Evolutionary conservation across 2,329 filamentous ascomycete genomes (phyloP), one percentile per base, ranked within the genome.

Genomic region (Didymella segeticola): DNA sequence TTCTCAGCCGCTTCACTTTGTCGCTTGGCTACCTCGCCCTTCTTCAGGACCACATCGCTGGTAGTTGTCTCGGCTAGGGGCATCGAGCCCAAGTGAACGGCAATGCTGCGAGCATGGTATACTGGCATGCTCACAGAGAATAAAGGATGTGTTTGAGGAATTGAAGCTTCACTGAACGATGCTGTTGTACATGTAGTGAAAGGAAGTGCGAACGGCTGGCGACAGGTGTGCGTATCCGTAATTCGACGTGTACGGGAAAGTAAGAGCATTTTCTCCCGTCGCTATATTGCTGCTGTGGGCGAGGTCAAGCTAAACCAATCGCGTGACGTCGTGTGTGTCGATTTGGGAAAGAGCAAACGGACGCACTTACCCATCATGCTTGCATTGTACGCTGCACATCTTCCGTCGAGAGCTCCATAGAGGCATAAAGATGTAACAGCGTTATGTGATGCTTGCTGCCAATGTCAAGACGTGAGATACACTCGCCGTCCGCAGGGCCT

Each of bases 51-150:
- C 8, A 71, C 56, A 1, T 65, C 39, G 15, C 38, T 53, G 12
- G 69, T 72, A 34, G 66, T 64, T 2, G 70, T 64, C 17, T 66
- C 64, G 3, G 50, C 46, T n/a, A 75, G 66, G n/a, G 61, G 50
- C 29, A 61, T 50, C 7, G 62, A 53, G 19, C 61, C 64, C 33
- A 75, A 60, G 23, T 58, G 60, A 26, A 67, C 56, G 14, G 64
- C 56, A 15, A 72, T 49, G 45, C 66, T 64, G 14, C 62, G 58
- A 38, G 69, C 60, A 57, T 66, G 47, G 41, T 74, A 73, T n/a
- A 57, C 60, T 26, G 71, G 72, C 72, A 75, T 75, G 17, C 33
- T 47, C 23, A 15, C n/a, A 10, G 5, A 17, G 19, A 6, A 12
- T 23, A 1, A 5, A 47, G 19, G 15, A 23, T 15, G 29, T 19